These are phyloP conservation scores for Ambispora gerdemannii DNA, from an alignment of 192 early-diverging fungal species.

Conservation along the genomic window DNA sequence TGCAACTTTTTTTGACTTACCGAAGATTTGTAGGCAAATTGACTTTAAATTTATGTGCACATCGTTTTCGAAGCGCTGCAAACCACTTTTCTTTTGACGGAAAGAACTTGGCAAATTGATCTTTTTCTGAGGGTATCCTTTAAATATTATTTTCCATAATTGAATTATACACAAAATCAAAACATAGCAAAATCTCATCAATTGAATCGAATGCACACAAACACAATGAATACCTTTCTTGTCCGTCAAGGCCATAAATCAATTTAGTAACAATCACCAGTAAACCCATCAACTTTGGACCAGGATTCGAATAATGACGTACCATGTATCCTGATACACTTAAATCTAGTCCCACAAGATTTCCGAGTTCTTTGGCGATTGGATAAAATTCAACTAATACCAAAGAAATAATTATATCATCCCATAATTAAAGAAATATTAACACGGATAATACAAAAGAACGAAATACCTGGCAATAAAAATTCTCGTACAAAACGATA, in stretches of 20 bases:
- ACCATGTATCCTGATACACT: not conserved
- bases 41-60: not conserved
- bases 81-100: constrained; percentile 22
- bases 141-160: too few relatives aligned
- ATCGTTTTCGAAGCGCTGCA: not conserved
- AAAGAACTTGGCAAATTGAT: constrained; percentile 15
- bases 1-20: not conserved
- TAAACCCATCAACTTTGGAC: constrained; percentile 2
- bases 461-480: constrained; percentile 23
- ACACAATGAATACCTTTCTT: constrained; percentile 2
- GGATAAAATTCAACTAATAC: constrained; percentile 19
- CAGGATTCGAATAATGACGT: not conserved
- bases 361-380: constrained; percentile 3
- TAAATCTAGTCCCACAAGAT: constrained; percentile 2
- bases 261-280: constrained; percentile 21
- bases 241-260: constrained; percentile 23
- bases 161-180: not conserved
- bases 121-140: constrained; percentile 10
- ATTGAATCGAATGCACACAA: not conserved
- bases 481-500: constrained; percentile 28
- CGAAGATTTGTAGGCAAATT: not conserved
- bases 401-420: not conserved
- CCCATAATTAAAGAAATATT: too few relatives aligned
- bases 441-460: not conserved
- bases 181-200: not conserved